A percentile compares a stretch with the other conserved stretches of the same genome.
Conservation (phyloP, 495 filamentous ascomycete genomes). For the Podospora didyma region DNA sequence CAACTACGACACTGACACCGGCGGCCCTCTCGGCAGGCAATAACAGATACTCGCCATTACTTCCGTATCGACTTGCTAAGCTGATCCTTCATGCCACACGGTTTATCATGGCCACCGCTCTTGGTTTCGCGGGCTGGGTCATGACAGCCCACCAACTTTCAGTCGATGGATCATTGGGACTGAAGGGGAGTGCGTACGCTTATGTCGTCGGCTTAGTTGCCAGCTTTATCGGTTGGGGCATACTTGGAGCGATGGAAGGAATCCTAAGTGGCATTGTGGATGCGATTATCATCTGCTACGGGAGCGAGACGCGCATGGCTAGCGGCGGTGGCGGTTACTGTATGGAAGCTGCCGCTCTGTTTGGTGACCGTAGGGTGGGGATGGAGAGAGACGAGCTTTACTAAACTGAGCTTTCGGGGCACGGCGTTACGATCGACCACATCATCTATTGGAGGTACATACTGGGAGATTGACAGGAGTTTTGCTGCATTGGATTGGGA, state of each 20-base stretch:
- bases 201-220: slow-evolving; percentile 92
- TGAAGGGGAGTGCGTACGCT: slow-evolving; percentile 85
- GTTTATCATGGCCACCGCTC: slow-evolving; percentile 79
- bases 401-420: slow-evolving; percentile 20
- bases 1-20: slow-evolving; percentile 58
- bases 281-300: slow-evolving; percentile 89
- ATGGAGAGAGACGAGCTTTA: slow-evolving; percentile 29
- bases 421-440: slow-evolving; percentile 8
- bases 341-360: slow-evolving; percentile 78
- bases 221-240: slow-evolving; percentile 89
- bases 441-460: neutral
- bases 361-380: slow-evolving; percentile 52
- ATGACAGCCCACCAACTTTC: slow-evolving; percentile 72
- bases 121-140: slow-evolving; percentile 98
- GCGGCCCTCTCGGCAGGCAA: slow-evolving; percentile 50
- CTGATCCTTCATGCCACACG: slow-evolving; percentile 86
- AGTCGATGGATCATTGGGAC: slow-evolving; percentile 43
- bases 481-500: neutral
- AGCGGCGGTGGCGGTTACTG: slow-evolving; percentile 73
- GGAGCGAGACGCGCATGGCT: slow-evolving; percentile 71
- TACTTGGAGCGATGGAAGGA: slow-evolving; percentile 92
- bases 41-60: slow-evolving; percentile 40
- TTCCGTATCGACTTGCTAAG: slow-evolving; percentile 84
- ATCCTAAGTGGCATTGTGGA: slow-evolving; percentile 90
- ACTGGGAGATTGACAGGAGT: neutral